phyloP scores from a whole-genome alignment of 2,329 filamentous ascomycete genomes.

The Aschersonia sp. region DNA sequence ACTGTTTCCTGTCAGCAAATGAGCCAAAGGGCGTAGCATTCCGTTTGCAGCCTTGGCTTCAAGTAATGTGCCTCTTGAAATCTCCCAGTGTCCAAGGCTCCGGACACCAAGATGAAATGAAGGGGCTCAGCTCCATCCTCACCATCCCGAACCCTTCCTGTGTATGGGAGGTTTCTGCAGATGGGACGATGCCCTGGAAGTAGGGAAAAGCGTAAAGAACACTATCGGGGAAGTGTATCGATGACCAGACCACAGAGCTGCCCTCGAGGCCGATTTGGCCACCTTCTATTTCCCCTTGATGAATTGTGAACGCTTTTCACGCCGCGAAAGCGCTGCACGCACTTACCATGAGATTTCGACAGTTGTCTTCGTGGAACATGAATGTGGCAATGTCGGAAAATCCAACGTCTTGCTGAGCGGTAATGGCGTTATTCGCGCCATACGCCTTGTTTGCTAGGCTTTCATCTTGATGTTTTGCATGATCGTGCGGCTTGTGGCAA shows the following conservation, averaged over 20 bases:
- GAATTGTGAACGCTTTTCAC: not conserved
- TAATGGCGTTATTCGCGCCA: conserved; percentile 63
- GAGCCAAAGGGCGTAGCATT: not conserved
- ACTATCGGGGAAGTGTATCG: conserved; percentile 57
- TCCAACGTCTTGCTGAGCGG: conserved; percentile 49
- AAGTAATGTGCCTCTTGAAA: conserved; percentile 33
- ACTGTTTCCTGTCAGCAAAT: conserved; percentile 18
- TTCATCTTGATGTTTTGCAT: conserved; percentile 29
- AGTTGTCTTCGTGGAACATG: conserved; percentile 54
- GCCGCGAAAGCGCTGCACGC: not conserved
- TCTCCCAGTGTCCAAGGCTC: conserved; percentile 33
- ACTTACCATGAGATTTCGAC: conserved; percentile 27
- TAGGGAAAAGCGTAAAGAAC: conserved; percentile 17
- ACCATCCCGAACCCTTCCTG: conserved; percentile 24
- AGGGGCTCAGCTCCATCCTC: conserved; percentile 18
- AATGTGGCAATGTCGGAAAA: conserved; percentile 74
- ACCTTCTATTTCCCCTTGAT: conserved; percentile 42
- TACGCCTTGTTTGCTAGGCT: conserved; percentile 55
- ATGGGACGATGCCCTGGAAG: conserved; percentile 8
- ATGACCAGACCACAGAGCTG: conserved; percentile 40
- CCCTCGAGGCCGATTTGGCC: conserved; percentile 31
- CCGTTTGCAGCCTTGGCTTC: not conserved
- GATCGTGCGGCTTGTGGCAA: conserved; percentile 77
- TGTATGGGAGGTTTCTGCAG: conserved; percentile 21
- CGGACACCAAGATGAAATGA: conserved; percentile 31